phyloP scores from a whole-genome alignment of 371 early-diverging fungal species.

The Choanephora cucurbitarum region DNA sequence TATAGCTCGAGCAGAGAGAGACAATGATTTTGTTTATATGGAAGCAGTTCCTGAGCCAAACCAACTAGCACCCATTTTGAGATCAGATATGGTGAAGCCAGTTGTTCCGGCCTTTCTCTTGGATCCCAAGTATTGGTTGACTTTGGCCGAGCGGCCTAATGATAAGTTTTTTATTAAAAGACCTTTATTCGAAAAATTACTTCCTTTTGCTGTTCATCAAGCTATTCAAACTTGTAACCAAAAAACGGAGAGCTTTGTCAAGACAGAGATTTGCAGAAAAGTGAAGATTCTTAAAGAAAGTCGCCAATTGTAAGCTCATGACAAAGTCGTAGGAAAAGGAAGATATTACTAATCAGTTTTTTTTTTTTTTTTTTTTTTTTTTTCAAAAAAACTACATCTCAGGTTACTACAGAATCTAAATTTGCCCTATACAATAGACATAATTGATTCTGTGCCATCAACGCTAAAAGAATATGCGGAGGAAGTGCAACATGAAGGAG shows the following conservation, averaged over 20 bases:
- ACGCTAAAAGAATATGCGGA: conserved; percentile 65
- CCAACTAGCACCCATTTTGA: conserved; percentile 60
- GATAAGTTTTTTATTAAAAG: conserved; percentile 51
- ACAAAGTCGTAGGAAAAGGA: no score
- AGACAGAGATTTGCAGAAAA: conserved; percentile 60
- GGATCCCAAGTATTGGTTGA: conserved; percentile 37
- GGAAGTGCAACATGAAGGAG: conserved; percentile 76
- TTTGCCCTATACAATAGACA: conserved; percentile 38
- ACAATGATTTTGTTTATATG: conserved; percentile 88
- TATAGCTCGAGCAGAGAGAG: conserved; percentile 75
- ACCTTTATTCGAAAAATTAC: conserved; percentile 81
- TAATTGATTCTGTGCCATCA: conserved; percentile 65
- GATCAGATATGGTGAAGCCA: conserved; percentile 77
- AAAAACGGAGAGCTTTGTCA: conserved; percentile 72
- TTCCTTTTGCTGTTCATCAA: conserved; percentile 90
- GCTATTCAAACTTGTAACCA: conserved; percentile 81
- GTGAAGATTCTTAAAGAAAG: conserved; percentile 65
- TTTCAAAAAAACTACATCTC: neutral
- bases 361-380: no score
- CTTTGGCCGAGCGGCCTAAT: conserved; percentile 24
- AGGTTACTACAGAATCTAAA: conserved; percentile 26
- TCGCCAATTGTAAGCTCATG: conserved; percentile 50
- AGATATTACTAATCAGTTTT: no score
- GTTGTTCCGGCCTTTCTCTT: conserved; percentile 40
- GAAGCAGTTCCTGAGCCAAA: conserved; percentile 71